phyloP scores from a whole-genome alignment of 352 stramenopile genomes.

The Phytophthora aleatoria region DNA sequence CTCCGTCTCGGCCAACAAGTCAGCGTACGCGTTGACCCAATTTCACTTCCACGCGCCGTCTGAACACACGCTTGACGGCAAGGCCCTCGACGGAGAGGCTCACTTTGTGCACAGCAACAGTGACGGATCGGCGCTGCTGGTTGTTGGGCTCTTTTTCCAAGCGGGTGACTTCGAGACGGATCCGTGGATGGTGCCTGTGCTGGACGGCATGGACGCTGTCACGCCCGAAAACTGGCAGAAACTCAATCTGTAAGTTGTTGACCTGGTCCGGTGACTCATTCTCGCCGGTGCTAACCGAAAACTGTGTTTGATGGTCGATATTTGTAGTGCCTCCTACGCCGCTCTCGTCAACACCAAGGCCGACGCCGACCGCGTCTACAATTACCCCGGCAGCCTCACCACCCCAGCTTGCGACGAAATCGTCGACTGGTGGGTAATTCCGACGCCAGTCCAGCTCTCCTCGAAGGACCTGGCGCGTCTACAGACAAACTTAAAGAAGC shows the following conservation, averaged over 20 bases:
- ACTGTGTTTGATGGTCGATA: too few species aligned
- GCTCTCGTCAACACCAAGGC: slow-evolving; percentile 19
- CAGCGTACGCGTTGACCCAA: slow-evolving; percentile 29
- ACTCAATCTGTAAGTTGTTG: slow-evolving; percentile 28
- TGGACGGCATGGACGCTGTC: slow-evolving; percentile 32
- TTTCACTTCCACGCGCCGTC: slow-evolving; percentile 48
- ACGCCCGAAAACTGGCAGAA: slow-evolving; percentile 6
- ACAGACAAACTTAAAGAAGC: slow-evolving; percentile 33
- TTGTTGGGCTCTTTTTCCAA: slow-evolving; percentile 40
- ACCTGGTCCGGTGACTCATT: too few species aligned
- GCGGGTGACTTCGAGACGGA: slow-evolving; percentile 16
- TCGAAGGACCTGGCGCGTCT: slow-evolving; percentile 37
- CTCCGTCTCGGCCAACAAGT: slow-evolving; percentile 13
- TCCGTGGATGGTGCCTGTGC: slow-evolving; percentile 31
- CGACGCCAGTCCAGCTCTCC: slow-evolving; percentile 50
- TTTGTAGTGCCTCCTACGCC: slow-evolving; percentile 25
- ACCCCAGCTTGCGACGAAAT: slow-evolving; percentile 57
- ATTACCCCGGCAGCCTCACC: slow-evolving; percentile 72
- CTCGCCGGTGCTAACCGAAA: too few species aligned
- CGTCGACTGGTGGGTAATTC: slow-evolving; percentile 73
- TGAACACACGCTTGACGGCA: slow-evolving; percentile 47
- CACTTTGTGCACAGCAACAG: slow-evolving; percentile 52
- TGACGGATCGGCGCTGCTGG: slow-evolving; percentile 34
- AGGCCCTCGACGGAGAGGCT: slow-evolving; percentile 35
- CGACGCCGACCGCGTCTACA: slow-evolving; percentile 39